Evolutionary conservation across 495 filamentous ascomycete genomes (phyloP).

Genomic region (Echria macrotheca): DNA sequence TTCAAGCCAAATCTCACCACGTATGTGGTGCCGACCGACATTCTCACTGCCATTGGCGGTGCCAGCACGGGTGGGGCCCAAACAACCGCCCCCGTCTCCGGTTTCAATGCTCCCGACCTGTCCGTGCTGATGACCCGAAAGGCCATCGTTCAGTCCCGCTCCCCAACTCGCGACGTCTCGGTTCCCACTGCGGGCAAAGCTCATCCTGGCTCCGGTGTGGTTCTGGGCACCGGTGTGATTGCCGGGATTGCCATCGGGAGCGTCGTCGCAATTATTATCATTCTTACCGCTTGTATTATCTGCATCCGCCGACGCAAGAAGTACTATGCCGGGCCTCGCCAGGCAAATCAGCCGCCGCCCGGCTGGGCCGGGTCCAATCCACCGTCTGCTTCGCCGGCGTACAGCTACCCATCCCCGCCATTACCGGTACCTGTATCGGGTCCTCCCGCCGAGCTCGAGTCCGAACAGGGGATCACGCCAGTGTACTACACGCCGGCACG

Average conservation of each 20-base stretch:
- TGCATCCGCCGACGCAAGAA: constrained; percentile 12
- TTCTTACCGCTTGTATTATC: constrained; percentile 8
- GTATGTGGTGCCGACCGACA: constrained; percentile 14
- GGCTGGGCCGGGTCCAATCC: too few species aligned
- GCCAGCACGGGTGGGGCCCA: constrained; percentile 11
- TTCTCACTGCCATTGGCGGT: constrained; percentile 13
- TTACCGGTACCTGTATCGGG: too few species aligned
- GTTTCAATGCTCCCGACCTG: constrained; percentile 14
- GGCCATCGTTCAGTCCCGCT: neutral
- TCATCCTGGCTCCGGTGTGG: too few species aligned
- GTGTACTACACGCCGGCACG: too few species aligned
- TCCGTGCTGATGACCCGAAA: constrained; percentile 16
- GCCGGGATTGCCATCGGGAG: constrained; percentile 16
- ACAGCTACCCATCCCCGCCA: too few species aligned
- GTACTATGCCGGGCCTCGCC: too few species aligned
- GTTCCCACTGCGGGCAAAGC: neutral
- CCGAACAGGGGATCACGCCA: too few species aligned
- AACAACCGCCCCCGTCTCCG: constrained; percentile 2
- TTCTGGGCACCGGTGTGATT: constrained; percentile 11
- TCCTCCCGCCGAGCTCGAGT: too few species aligned
- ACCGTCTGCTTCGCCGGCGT: too few species aligned
- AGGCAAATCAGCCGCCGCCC: too few species aligned
- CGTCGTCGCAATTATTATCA: neutral
- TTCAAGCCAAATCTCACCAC: constrained; percentile 17
- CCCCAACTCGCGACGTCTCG: constrained; percentile 12